Evolutionary conservation across 805 yeast genomes (phyloP).

Genomic region (Starmerella apis): DNA sequence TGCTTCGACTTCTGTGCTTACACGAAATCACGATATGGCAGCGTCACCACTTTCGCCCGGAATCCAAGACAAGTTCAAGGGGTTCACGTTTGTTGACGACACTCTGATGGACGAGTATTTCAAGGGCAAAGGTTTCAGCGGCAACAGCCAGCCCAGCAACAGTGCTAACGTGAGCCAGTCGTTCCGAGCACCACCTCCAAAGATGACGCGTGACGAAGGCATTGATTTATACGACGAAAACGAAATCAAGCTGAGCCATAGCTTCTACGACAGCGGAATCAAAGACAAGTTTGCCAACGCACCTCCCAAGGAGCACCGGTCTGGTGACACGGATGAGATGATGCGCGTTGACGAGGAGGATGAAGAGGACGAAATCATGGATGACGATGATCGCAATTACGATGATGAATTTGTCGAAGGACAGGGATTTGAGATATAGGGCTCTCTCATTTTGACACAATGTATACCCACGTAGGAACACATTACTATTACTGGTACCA

Average conservation of each 20-base stretch:
- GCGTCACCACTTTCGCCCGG: conserved; percentile 83
- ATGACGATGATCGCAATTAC: conserved; percentile 33
- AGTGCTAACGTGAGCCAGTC: conserved; percentile 15
- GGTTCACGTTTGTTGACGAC: conserved; percentile 93
- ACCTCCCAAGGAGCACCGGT: too few relatives aligned
- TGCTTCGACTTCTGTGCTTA: conserved; percentile 66
- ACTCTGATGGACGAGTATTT: conserved; percentile 85
- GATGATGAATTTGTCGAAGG: conserved; percentile 65
- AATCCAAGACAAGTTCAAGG: conserved; percentile 90
- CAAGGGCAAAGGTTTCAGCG: conserved; percentile 14
- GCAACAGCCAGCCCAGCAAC: conserved; percentile 1
- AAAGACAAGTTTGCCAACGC: conserved; percentile 25
- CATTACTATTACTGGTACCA: too few relatives aligned
- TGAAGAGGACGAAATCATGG: conserved; percentile 26
- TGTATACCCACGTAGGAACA: neutral
- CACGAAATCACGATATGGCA: conserved; percentile 42
- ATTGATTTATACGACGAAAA: conserved; percentile 33
- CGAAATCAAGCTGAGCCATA: conserved; percentile 30
- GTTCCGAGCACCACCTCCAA: conserved; percentile 23
- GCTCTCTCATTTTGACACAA: neutral
- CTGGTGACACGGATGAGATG: conserved; percentile 9
- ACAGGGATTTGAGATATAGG: conserved; percentile 60
- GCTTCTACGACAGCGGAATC: conserved; percentile 29
- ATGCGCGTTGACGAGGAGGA: conserved; percentile 17
- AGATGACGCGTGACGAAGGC: conserved; percentile 28